Base-by-base conservation (phyloP, 768 basidiomycete genomes). In the Lanmaoa pseudosensibilis region DNA sequence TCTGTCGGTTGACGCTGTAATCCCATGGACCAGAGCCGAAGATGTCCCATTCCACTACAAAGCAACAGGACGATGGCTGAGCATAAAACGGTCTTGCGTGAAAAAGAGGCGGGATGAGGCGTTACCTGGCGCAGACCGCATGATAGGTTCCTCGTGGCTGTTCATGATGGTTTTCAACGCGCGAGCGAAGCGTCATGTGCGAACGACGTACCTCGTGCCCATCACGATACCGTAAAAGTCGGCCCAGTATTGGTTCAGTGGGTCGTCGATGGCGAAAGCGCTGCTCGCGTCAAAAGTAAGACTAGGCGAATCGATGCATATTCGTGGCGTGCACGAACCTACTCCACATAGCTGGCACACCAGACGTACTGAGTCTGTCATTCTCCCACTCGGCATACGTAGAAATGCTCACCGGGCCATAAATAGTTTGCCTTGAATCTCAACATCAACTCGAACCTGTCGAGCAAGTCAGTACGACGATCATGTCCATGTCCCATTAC, bases 71-170 rank as follows among this genome's bases (percentile, higher is more conserved):
- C 40, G 21, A 41, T 21, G 6, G 3, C 40, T 41, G 40, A 41
- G 13, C 11, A 23, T 15, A 25, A 41, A 32, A 13, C 6, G 6
- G 19, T 41, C 21, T 21, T n/a, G n/a, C n/a, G 18, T 39, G 13
- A 21, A 41, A 25, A 23, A 15, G 4, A 27, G 1, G 7, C 21
- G 21, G 13, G 40, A 41, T 21, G 40, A 13, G 40, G 23, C 40
- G 7, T 21, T 40, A 34, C 40, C 50, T 34, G 40, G 40, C 38
- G 40, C 43, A 19, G 41, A 84, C 21, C 87, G 81, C 77, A 84
- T 82, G 84, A 88, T 87, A 10, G 88, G 87, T 63, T 90, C 87
- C 67, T 89, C 82, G 65, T 88, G 85, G 69, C 82, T 82, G 10
- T 38, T 8, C 36, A 15, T 34, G 9, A 23, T 45, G 16, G 10